phyloP scores from a whole-genome alignment of 441 rosid genomes.

The Syzygium malaccense region DNA sequence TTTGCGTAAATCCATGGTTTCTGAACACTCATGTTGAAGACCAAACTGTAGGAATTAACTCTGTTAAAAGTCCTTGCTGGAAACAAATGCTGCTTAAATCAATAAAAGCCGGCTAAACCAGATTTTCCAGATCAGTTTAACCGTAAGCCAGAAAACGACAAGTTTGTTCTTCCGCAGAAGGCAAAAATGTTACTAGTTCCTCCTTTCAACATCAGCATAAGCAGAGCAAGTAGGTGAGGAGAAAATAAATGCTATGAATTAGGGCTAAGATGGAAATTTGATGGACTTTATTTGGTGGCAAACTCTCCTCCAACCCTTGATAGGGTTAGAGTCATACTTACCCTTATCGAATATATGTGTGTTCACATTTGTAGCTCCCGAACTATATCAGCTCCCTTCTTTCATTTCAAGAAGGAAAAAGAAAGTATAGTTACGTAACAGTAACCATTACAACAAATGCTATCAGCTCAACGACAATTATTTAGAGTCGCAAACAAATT shows the following conservation, averaged over 20 bases:
- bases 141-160: neutral
- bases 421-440: neutral
- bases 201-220: neutral
- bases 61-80: neutral
- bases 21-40: neutral
- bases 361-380: accelerated
- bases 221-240: neutral
- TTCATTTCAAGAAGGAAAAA: neutral
- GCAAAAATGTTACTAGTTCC: neutral
- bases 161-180: neutral
- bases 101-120: neutral
- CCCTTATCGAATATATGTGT: neutral
- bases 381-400: neutral
- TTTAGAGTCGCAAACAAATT: neutral
- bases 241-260: neutral
- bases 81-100: neutral
- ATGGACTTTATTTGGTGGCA: neutral
- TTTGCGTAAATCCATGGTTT: neutral
- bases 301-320: neutral
- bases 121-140: neutral
- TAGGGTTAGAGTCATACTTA: neutral
- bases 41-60: neutral
- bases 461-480: neutral
- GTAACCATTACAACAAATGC: neutral
- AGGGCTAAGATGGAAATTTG: neutral